Conservation (phyloP, 352 stramenopile species). For the Phytophthora nicotianae region DNA sequence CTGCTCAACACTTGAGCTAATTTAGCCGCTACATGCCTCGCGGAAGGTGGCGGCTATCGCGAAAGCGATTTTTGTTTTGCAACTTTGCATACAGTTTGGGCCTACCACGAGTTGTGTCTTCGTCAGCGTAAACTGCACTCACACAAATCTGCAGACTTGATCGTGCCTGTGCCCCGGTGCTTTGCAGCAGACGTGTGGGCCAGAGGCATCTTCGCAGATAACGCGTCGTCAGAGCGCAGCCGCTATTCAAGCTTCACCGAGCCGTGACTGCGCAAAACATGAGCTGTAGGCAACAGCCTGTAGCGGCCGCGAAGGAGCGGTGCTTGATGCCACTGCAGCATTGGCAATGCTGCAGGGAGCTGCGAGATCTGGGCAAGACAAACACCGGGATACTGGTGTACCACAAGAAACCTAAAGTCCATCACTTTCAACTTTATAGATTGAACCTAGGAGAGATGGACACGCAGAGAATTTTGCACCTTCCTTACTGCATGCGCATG, state of each 20-base stretch:
- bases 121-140: conserved; percentile 17
- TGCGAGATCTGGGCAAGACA: background rate
- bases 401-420: conserved; percentile 21
- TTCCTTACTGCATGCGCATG: conserved; percentile 1
- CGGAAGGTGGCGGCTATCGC: conserved; percentile 3
- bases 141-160: conserved; percentile 18
- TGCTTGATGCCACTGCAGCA: background rate
- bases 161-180: conserved; percentile 21
- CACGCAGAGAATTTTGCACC: conserved; percentile 4
- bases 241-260: conserved; percentile 6
- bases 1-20: conserved; percentile 2
- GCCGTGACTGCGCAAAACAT: background rate
- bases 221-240: conserved; percentile 1
- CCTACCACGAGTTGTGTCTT: conserved; percentile 19
- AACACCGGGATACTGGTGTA: background rate
- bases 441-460: conserved; percentile 26
- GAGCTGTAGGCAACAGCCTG: no score
- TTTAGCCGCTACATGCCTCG: background rate
- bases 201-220: conserved; percentile 4
- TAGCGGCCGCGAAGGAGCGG: background rate
- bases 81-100: conserved; percentile 13
- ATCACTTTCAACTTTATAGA: conserved; percentile 1
- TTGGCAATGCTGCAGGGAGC: background rate
- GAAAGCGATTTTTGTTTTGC: conserved; percentile 25
- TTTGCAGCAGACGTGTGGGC: conserved; percentile 26